Evolutionary conservation across 2,329 filamentous ascomycete species (phyloP).

Genomic region (Periconia sp.): DNA sequence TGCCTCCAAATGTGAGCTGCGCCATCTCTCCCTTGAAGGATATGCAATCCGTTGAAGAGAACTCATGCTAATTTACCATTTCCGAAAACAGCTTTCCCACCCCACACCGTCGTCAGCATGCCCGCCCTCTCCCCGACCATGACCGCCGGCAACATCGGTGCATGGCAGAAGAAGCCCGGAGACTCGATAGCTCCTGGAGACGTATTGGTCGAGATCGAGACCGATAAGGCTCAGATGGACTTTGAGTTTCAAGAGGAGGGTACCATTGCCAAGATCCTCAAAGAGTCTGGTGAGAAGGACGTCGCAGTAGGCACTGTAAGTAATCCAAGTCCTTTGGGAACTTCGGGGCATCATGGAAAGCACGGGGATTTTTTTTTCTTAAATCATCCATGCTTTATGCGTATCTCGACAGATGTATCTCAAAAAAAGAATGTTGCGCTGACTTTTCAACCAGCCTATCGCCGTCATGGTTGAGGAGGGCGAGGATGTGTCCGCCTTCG

Average conservation of each 20-base stretch:
- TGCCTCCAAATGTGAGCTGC: slow-evolving; percentile 65
- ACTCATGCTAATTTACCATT: slow-evolving; percentile 31
- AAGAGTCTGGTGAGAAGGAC: slow-evolving; percentile 92
- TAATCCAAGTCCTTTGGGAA: slow-evolving; percentile 1
- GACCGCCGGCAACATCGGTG: slow-evolving; percentile 92
- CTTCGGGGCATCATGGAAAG: not conserved
- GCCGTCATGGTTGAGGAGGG: slow-evolving; percentile 93
- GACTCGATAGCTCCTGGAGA: slow-evolving; percentile 87
- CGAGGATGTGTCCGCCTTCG: slow-evolving; percentile 82
- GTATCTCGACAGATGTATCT: not conserved
- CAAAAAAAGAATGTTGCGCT: slow-evolving; percentile 14
- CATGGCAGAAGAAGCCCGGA: slow-evolving; percentile 97
- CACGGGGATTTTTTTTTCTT: not conserved
- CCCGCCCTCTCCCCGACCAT: slow-evolving; percentile 97
- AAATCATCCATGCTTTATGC: not conserved
- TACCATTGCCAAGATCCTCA: slow-evolving; percentile 90
- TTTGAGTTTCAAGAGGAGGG: slow-evolving; percentile 99
- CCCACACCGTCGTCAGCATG: slow-evolving; percentile 96
- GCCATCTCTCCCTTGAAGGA: not conserved
- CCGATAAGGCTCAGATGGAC: slow-evolving; percentile 99
- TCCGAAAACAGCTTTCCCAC: slow-evolving; percentile 74
- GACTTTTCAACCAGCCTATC: slow-evolving; percentile 70
- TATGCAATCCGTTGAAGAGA: not conserved
- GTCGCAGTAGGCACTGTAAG: slow-evolving; percentile 87
- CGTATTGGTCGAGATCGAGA: slow-evolving; percentile 97